Evolutionary conservation across 2,329 filamentous ascomycete genomes (phyloP), one percentile per base, ranked within the genome.

Genomic region (Fusarium scirpi): DNA sequence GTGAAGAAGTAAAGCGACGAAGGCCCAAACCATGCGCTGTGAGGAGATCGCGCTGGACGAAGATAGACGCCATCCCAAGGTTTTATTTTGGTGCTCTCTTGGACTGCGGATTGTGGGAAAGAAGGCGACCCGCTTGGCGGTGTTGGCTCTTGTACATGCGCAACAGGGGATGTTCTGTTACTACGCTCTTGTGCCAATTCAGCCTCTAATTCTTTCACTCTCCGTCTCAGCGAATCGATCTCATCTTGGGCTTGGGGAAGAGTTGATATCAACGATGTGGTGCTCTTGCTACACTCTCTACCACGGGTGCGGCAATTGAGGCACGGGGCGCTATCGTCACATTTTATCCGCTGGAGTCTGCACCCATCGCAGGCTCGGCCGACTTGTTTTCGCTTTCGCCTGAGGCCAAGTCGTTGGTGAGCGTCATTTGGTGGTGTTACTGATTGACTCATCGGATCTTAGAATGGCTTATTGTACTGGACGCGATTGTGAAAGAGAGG

Each of bases 331-430:
- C 24, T 56, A 6, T 61, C 62, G 9, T 69, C 65, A 8, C 65
- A 69, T 61, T 69, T 69, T 27, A 69, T 66, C 7, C 65, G 54
- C 1, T 69, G 60, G 2, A 69, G 45, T 25, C 65, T 44, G 6
- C 65, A 69, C 10, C 48, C 25, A 8, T 69, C 65, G 2, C 65
- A 69, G 4, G 65, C 65, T 66, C 65, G 58, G 15, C 65, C 51
- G 12, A 69, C 65, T 45, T 69, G 65, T 12, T 69, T 52, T 3
- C 65, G 60, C n/a, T 69, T 69, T 25, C 65, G 65, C n/a, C 65
- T 69, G 11, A 44, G 43, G 4, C 16, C 46, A 2, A 45, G 51
- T 8, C 48, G 41, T 24, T 52, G 48, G 8, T 59, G 46, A 34
- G 41, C 53, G 6, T 51, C 53, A 15, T 12, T 9, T 24, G 52